Evolutionary conservation across 805 yeast species (phyloP).

Genomic region (Lipomyces japonicus): DNA sequence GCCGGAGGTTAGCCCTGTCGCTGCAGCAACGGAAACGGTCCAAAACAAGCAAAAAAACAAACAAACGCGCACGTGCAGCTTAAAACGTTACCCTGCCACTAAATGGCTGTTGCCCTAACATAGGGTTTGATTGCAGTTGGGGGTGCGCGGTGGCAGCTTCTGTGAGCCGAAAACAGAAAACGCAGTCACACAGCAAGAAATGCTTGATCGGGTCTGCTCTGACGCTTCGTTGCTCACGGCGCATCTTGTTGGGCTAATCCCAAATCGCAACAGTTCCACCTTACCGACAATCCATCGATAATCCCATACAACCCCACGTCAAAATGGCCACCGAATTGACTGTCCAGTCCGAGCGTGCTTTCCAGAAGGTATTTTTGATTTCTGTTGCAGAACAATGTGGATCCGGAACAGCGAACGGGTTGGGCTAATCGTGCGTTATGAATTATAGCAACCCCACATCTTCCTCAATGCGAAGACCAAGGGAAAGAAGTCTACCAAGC

Average conservation of each 20-base stretch:
- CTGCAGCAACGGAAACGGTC: too few relatives aligned
- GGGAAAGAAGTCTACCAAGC: constrained; percentile 98
- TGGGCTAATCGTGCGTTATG: not conserved
- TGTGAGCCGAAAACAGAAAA: constrained; percentile 2
- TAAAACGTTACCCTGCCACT: too few relatives aligned
- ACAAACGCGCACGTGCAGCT: too few relatives aligned
- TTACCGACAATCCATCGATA: not conserved
- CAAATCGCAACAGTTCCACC: not conserved
- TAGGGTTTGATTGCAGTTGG: too few relatives aligned
- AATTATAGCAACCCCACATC: constrained; percentile 94
- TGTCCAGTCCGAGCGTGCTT: constrained; percentile 99
- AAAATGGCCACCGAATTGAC: constrained; percentile 98
- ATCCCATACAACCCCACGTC: constrained; percentile 10
- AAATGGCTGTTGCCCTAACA: too few relatives aligned
- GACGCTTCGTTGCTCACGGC: not conserved
- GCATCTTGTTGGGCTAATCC: too few relatives aligned
- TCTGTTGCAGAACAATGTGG: not conserved
- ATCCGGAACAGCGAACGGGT: not conserved
- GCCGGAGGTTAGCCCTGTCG: too few relatives aligned
- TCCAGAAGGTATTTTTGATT: constrained; percentile 87
- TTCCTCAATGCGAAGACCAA: constrained; percentile 99
- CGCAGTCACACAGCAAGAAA: constrained; percentile 2
- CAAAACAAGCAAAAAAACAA: too few relatives aligned
- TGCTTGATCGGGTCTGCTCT: not conserved
- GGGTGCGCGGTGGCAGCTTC: too few relatives aligned